Base-by-base conservation (phyloP, 2,329 filamentous ascomycete genomes). In the Xylaria arbuscula region DNA sequence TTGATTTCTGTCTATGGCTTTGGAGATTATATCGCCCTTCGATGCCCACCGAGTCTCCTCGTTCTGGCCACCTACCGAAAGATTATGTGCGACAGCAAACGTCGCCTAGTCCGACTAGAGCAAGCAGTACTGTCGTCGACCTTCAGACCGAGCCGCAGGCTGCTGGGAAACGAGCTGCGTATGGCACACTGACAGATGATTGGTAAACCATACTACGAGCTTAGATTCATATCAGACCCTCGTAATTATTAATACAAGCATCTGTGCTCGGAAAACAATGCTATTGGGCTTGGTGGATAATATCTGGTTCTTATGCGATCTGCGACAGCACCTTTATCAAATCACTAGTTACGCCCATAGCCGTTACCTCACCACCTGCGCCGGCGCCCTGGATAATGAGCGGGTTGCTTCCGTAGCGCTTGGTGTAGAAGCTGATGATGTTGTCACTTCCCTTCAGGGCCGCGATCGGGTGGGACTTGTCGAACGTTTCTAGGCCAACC, bases 401-500 rank as follows among this genome's bases (percentile, higher is more conserved):
- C 51, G 96, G 94, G 81, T 95, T 97, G 78, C 85, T 87, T 67
- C 94, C 94, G 78, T 99, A 99, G 76, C 96, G 88, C 86, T 97
- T 92, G 6, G 96, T 99, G 83, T 98, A 97, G 85, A 99, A 98
- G 85, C 91, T 97, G 79, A 99, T 97, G 79, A 99, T 97, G 84
- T 99, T 99, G 80, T 98, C 96, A 80, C 94, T 98, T 42, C 96
- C 96, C 87, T 97, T 97, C 66, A 99, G 86, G 56, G 92, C 92
- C 15, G 96, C 96, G 82, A 99, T 98, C 13, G 96, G 93, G 78
- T 97, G 93, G 69, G 92, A 92, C 74, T 89, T 89, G 73, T 97
- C 94, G 75, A 94, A 94, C 82, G 92, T 93, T 86, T 98, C 91
- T 72, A 99, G 83, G 2, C 96, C 95, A 66, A 99, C 96, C 85